phyloP scores from a whole-genome alignment of 2,329 filamentous ascomycete genomes.

The Microdochium trichocladiopsis region DNA sequence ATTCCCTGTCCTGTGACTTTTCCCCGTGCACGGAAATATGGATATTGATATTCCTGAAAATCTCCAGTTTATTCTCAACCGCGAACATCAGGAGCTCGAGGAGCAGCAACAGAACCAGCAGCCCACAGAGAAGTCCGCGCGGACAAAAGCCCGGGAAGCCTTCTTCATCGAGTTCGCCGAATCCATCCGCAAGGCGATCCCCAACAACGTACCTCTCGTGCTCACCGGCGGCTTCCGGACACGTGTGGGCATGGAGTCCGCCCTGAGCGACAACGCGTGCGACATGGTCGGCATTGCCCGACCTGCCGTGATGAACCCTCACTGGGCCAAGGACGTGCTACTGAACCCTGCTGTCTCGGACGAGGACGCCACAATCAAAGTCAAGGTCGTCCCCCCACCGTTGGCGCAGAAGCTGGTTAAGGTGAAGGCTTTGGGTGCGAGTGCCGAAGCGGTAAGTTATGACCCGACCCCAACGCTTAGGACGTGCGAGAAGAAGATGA shows the following conservation, averaged over 20 bases:
- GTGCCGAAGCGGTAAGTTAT: not conserved
- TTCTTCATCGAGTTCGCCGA: constrained; percentile 60
- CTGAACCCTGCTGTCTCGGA: not conserved
- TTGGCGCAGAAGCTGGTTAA: not conserved
- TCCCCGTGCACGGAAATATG: not conserved
- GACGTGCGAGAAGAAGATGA: not conserved
- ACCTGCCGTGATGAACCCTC: not conserved
- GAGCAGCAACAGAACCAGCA: constrained; percentile 4
- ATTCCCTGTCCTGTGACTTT: not conserved
- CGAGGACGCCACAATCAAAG: not conserved
- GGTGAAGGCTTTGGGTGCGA: not conserved
- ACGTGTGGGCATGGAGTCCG: constrained; percentile 34
- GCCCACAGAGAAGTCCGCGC: constrained; percentile 11
- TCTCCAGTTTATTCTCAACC: not conserved
- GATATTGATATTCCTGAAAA: not conserved
- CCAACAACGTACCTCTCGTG: constrained; percentile 32
- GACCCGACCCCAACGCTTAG: not conserved
- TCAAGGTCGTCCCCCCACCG: constrained; percentile 2
- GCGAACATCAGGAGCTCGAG: constrained; percentile 1
- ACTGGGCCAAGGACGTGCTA: not conserved
- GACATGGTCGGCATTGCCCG: not conserved
- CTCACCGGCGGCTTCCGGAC: constrained; percentile 46
- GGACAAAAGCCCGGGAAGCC: constrained; percentile 48
- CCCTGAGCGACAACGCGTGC: not conserved
- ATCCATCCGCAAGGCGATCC: constrained; percentile 27